Conservation (phyloP, 2,329 filamentous ascomycete genomes). For the Penicillium aurantiogriseum region DNA sequence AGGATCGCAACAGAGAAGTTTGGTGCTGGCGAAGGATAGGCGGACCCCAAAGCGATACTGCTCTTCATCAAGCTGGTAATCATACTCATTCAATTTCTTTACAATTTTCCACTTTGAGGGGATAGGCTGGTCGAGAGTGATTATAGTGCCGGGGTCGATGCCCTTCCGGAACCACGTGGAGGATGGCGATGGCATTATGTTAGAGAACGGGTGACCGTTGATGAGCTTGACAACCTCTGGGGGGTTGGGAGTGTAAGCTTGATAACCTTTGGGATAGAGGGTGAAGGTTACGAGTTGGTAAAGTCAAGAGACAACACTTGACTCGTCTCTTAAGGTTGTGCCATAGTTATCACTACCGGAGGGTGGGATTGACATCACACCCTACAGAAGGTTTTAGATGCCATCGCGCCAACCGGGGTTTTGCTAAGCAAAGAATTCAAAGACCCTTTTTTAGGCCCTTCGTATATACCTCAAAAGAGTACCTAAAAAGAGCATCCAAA, state of each 20-base stretch:
- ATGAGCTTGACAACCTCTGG: background rate
- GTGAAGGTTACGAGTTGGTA: background rate
- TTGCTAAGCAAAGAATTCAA: too few species aligned
- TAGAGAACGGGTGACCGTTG: background rate
- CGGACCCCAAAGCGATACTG: background rate
- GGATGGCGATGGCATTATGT: background rate
- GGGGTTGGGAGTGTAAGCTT: background rate
- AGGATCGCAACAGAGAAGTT: background rate
- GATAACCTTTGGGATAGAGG: background rate
- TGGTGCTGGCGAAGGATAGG: background rate
- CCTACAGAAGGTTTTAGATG: too few species aligned
- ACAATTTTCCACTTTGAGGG: background rate
- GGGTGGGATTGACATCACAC: conserved; percentile 64
- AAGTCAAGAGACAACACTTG: background rate
- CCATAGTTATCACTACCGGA: too few species aligned
- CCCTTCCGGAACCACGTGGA: background rate
- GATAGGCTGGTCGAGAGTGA: background rate
- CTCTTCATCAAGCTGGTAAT: background rate
- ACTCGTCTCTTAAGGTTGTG: background rate
- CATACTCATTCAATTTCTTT: background rate
- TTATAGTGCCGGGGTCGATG: background rate
- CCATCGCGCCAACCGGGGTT: too few species aligned
- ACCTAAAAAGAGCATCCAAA: too few species aligned
- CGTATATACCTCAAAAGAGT: too few species aligned
- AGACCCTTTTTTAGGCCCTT: too few species aligned